Percentiles rank a stretch among this genome's conserved stretches.
These are phyloP conservation scores for Desmodesmus armatus DNA, from an alignment of 139 green algal species.

Conservation along the genomic window DNA sequence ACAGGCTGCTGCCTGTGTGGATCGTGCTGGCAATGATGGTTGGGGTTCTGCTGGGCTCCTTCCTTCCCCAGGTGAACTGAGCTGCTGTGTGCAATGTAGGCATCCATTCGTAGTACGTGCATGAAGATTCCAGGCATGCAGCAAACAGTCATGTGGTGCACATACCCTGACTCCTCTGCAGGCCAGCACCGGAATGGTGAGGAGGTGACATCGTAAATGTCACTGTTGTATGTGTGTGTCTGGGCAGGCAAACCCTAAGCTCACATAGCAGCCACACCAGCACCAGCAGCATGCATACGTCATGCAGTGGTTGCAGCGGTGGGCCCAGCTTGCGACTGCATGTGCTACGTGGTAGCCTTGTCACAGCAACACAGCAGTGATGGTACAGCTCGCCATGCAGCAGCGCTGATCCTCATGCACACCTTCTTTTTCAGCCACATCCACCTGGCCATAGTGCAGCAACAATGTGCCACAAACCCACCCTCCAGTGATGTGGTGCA, in stretches of 20 bases:
- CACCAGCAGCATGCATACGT: too few species aligned
- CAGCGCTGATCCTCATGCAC: not conserved
- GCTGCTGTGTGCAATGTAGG: not conserved
- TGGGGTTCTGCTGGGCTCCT: conserved; percentile 53
- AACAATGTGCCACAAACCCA: too few species aligned
- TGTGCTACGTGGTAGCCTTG: not conserved
- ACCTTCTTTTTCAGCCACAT: not conserved
- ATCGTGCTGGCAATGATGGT: conserved; percentile 61
- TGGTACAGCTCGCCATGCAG: too few species aligned
- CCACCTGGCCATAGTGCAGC: not conserved
- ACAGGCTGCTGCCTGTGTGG: conserved; percentile 62
- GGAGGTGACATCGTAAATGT: not conserved
- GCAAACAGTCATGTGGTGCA: not conserved
- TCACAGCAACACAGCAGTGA: not conserved
- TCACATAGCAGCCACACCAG: too few species aligned
- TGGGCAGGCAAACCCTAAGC: not conserved
- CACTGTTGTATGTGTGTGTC: not conserved
- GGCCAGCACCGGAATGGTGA: not conserved
- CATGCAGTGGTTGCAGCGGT: too few species aligned
- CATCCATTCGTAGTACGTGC: too few species aligned
- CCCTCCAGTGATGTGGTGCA: too few species aligned
- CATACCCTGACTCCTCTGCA: not conserved
- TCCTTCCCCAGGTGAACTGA: conserved; percentile 25
- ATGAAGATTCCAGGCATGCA: not conserved
- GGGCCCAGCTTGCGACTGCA: not conserved